A percentile compares a stretch with the other conserved stretches of the same genome.
These are phyloP conservation scores for Pachysandra terminalis DNA, from an alignment of 164 flowering plant genomes.

Conservation along the genomic window DNA sequence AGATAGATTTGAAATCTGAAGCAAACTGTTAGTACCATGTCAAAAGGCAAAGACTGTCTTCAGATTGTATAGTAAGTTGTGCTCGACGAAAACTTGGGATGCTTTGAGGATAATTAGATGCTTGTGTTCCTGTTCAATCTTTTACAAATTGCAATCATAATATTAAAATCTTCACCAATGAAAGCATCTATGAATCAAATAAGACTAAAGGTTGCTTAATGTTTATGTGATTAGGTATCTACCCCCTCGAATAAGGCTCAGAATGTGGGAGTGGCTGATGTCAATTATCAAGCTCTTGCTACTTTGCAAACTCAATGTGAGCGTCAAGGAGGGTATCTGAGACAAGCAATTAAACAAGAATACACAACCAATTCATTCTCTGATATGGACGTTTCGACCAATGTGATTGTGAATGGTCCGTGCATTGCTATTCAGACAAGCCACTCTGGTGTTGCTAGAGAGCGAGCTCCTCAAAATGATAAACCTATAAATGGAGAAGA, in stretches of 20 bases:
- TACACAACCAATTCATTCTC: conserved; percentile 17
- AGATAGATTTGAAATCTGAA: too few species aligned
- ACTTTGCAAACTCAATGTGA: conserved; percentile 25
- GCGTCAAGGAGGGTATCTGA: conserved; percentile 26
- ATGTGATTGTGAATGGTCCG: too few species aligned
- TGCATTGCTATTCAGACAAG: conserved; percentile 13
- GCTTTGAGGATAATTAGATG: too few species aligned
- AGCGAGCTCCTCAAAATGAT: conserved; percentile 18
- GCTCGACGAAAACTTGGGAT: too few species aligned
- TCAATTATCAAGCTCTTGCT: conserved; percentile 20
- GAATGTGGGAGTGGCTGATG: conserved; percentile 21
- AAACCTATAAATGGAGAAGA: conserved; percentile 33
- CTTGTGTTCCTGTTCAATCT: too few species aligned
- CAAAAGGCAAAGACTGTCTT: too few species aligned
- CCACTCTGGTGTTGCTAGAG: conserved; percentile 19
- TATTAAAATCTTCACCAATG: not conserved
- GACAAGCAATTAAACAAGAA: conserved; percentile 19
- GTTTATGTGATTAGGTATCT: not conserved
- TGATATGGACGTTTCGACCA: too few species aligned
- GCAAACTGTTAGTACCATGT: too few species aligned
- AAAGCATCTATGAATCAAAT: not conserved
- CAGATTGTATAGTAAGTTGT: too few species aligned
- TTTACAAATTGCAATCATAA: too few species aligned
- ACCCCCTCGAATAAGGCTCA: conserved; percentile 16
- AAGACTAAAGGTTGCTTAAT: too few species aligned